A percentile compares a stretch with the other conserved stretches of the same genome.
Conservation (phyloP, 176 grass and related monocot genomes). For the Oryza meridionalis region DNA sequence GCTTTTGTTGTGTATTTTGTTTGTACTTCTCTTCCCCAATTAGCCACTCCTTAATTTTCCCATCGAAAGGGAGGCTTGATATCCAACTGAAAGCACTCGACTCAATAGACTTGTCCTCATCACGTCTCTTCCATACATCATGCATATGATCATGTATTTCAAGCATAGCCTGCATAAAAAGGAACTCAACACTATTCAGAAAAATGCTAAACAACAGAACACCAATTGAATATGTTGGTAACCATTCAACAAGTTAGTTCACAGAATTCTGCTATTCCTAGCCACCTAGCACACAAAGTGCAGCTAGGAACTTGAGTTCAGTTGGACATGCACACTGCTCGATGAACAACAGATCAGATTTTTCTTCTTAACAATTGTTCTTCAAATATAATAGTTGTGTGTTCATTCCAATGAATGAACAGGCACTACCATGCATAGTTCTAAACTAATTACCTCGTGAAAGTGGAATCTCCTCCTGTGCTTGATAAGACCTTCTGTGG, state of each 20-base stretch:
- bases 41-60: constrained; percentile 94
- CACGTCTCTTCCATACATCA: constrained; percentile 76
- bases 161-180: constrained; percentile 82
- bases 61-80: constrained; percentile 75
- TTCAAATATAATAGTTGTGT: constrained; percentile 1
- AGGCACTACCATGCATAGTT: background rate
- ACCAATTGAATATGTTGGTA: constrained; percentile 1
- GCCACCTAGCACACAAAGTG: background rate
- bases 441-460: constrained; percentile 76
- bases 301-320: constrained; percentile 3
- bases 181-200: constrained; percentile 9
- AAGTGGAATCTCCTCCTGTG: constrained; percentile 91
- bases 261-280: constrained; percentile 14
- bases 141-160: constrained; percentile 99
- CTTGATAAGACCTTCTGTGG: constrained; percentile 85
- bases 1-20: constrained; percentile 75
- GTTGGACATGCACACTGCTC: background rate
- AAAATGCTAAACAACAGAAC: constrained; percentile 4
- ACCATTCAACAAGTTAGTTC: constrained; percentile 2
- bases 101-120: constrained; percentile 40
- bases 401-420: background rate
- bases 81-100: constrained; percentile 80
- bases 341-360: background rate
- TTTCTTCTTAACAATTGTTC: background rate
- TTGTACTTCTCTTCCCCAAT: constrained; percentile 93